Evolutionary conservation across 2,329 filamentous ascomycete genomes (phyloP).

Genomic region (Didymella pomorum): DNA sequence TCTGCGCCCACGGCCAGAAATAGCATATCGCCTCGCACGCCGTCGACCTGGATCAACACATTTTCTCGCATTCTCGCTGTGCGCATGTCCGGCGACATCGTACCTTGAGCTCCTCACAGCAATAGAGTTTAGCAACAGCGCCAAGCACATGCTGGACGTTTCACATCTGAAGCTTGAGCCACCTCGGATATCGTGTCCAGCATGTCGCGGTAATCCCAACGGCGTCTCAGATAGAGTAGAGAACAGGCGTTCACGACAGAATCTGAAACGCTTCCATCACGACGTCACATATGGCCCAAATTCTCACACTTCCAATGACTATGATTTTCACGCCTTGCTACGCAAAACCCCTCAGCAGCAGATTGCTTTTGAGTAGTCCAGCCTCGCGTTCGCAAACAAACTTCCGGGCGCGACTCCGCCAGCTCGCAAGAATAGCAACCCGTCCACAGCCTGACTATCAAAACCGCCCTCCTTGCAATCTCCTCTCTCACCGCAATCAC

Average conservation of each 20-base stretch:
- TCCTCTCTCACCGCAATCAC: too few species aligned
- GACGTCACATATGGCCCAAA: background rate
- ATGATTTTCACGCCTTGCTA: background rate
- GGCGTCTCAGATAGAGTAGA: slow-evolving; percentile 4
- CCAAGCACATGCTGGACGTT: slow-evolving; percentile 8
- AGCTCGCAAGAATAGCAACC: background rate
- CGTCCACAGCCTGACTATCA: slow-evolving; percentile 6
- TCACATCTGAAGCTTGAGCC: slow-evolving; percentile 1
- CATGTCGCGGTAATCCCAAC: background rate
- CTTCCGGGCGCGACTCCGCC: slow-evolving; percentile 16
- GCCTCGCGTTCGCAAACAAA: slow-evolving; percentile 7
- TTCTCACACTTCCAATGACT: background rate
- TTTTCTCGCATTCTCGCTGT: background rate
- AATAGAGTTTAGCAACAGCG: slow-evolving; percentile 12
- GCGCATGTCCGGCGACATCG: background rate
- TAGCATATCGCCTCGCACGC: background rate
- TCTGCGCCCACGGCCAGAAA: background rate
- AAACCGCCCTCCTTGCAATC: slow-evolving; percentile 11
- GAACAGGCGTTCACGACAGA: slow-evolving; percentile 5
- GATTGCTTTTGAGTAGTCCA: background rate
- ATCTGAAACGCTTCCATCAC: slow-evolving; percentile 8
- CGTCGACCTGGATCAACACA: background rate
- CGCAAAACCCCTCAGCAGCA: background rate
- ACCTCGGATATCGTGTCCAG: background rate
- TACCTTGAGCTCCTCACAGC: background rate